These are phyloP conservation scores for Fusarium scirpi DNA, from an alignment of 2,329 filamentous ascomycete species.

Conservation along the genomic window DNA sequence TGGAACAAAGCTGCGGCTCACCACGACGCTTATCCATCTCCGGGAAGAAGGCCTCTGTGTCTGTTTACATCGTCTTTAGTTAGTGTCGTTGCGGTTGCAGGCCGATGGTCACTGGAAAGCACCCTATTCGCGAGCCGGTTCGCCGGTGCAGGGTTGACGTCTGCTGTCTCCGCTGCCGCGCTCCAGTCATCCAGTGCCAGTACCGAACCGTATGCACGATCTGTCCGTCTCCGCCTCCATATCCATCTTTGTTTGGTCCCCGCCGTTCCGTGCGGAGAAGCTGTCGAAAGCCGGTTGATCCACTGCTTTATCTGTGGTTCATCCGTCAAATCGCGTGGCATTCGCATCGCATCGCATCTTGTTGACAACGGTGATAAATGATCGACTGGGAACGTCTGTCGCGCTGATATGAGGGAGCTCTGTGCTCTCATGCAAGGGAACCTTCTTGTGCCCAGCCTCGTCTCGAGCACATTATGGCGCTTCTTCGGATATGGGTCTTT, in stretches of 20 bases:
- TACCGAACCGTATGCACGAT: constrained; percentile 43
- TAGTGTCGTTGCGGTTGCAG: constrained; percentile 30
- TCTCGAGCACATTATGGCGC: constrained; percentile 3
- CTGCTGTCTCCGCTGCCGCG: constrained; percentile 38
- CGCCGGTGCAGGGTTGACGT: constrained; percentile 43
- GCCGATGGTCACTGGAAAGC: constrained; percentile 39
- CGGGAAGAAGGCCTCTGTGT: constrained; percentile 36
- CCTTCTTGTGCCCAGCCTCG: constrained; percentile 6
- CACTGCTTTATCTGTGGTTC: constrained; percentile 28
- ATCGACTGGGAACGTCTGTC: constrained; percentile 5
- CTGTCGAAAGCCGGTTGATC: constrained; percentile 42
- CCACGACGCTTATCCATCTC: constrained; percentile 42
- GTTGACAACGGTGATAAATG: constrained; percentile 30
- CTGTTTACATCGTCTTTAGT: constrained; percentile 33
- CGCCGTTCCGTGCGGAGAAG: constrained; percentile 44
- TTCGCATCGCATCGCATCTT: constrained; percentile 17
- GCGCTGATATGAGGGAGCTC: constrained; percentile 24
- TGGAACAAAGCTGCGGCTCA: constrained; percentile 35
- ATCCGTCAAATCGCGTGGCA: constrained; percentile 23
- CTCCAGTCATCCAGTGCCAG: constrained; percentile 31
- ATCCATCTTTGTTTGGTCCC: constrained; percentile 39
- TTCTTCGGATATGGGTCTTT: background rate
- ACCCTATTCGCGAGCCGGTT: constrained; percentile 45
- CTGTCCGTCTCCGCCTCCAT: constrained; percentile 38
- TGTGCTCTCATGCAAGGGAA: constrained; percentile 40